Evolutionary conservation across 768 basidiomycete species (phyloP).

Genomic region (Leccinum variicolor): DNA sequence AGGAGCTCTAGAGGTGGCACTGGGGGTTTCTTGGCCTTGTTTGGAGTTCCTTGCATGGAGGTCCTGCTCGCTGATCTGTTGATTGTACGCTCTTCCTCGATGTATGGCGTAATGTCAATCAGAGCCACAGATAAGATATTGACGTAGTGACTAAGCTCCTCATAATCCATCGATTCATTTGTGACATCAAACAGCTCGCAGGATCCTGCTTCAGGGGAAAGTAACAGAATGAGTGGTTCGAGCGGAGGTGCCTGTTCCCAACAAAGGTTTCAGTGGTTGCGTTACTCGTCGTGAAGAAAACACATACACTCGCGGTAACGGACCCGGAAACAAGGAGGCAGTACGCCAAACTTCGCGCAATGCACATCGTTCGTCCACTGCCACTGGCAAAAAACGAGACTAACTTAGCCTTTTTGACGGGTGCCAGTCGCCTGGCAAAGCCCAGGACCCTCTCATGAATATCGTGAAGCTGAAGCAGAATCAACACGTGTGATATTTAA

Average conservation of each 20-base stretch:
- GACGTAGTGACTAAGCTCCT: slow-evolving; percentile 53
- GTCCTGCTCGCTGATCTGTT: slow-evolving; percentile 8
- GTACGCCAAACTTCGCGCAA: slow-evolving; percentile 59
- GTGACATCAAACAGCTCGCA: slow-evolving; percentile 50
- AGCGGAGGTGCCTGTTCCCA: slow-evolving; percentile 52
- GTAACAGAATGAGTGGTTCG: slow-evolving; percentile 42
- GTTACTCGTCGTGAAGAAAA: background rate
- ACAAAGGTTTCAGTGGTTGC: background rate
- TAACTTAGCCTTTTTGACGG: slow-evolving; percentile 49
- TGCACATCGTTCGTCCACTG: slow-evolving; percentile 45
- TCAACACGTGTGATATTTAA: background rate
- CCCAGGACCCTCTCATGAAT: slow-evolving; percentile 45
- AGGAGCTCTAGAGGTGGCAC: slow-evolving; percentile 48
- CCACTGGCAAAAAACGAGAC: slow-evolving; percentile 51
- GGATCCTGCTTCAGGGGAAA: slow-evolving; percentile 43
- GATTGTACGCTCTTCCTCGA: slow-evolving; percentile 40
- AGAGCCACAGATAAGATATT: slow-evolving; percentile 58
- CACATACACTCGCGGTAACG: slow-evolving; percentile 13
- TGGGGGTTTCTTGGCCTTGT: slow-evolving; percentile 28
- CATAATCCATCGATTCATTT: slow-evolving; percentile 56
- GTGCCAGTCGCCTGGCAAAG: slow-evolving; percentile 38
- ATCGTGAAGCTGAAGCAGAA: slow-evolving; percentile 41
- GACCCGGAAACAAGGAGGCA: slow-evolving; percentile 18
- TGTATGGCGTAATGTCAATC: slow-evolving; percentile 56
- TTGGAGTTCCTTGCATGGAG: slow-evolving; percentile 22